Evolutionary conservation across 225 moss, liverwort and hornwort genomes (phyloP).

Genomic region (Pseudisothecium myosuroides): DNA sequence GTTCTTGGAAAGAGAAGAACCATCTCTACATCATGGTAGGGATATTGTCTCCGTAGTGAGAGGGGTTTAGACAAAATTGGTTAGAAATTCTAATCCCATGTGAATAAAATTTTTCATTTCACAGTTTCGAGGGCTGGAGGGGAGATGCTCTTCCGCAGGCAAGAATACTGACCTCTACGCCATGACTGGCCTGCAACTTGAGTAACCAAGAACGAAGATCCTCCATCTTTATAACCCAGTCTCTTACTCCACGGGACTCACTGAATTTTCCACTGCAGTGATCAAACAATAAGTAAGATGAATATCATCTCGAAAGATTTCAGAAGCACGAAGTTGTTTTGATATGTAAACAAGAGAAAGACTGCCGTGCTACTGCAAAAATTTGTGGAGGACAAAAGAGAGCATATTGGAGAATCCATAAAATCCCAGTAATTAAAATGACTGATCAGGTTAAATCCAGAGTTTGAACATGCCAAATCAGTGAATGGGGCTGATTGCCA

Average conservation of each 20-base stretch:
- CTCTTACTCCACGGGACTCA: constrained; percentile 48
- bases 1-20: neutral
- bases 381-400: neutral
- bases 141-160: neutral
- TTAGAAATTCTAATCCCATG: neutral
- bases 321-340: neutral
- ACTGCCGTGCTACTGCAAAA: neutral
- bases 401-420: neutral
- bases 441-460: neutral
- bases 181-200: constrained; percentile 51
- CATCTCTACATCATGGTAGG: neutral
- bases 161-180: constrained; percentile 38
- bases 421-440: neutral
- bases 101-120: neutral
- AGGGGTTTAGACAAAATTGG: no score
- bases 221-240: constrained; percentile 59
- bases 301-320: neutral
- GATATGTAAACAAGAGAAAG: neutral
- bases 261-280: constrained; percentile 25
- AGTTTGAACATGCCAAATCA: neutral
- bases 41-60: no score
- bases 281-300: neutral
- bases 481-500: neutral
- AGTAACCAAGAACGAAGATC: constrained; percentile 32
- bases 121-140: neutral